phyloP scores from a whole-genome alignment of 1,284 basidiomycete species.

The Marasmius tenuissimus region DNA sequence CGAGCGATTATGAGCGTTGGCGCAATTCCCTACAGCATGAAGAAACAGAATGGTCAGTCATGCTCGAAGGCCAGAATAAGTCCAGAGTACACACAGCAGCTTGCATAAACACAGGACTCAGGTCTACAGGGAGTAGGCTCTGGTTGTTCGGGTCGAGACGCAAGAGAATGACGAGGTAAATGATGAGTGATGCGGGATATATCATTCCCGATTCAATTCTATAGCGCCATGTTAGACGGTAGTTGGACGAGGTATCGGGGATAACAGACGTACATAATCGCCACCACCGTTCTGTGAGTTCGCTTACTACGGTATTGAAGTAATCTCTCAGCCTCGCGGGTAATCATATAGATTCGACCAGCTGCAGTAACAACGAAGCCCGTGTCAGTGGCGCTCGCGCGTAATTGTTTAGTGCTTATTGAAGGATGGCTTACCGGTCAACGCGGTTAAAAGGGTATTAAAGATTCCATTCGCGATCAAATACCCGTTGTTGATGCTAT shows the following conservation, averaged over 20 bases:
- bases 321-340: background rate
- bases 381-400: too few relatives aligned
- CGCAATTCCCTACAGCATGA: background rate
- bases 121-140: slow-evolving; percentile 2
- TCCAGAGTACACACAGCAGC: background rate
- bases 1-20: background rate
- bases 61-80: background rate
- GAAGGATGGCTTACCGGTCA: background rate
- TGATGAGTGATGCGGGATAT: background rate
- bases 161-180: background rate
- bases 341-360: slow-evolving; percentile 1
- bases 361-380: background rate
- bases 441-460: background rate
- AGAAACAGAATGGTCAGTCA: background rate
- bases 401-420: too few relatives aligned
- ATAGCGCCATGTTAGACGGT: background rate
- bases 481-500: too few relatives aligned
- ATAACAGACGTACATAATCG: background rate
- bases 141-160: background rate
- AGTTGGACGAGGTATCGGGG: background rate
- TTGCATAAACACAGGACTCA: slow-evolving; percentile 1
- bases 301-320: background rate
- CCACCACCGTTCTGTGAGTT: background rate
- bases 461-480: too few relatives aligned
- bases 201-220: background rate